Evolutionary conservation across 2,329 filamentous ascomycete genomes (phyloP), one percentile per base, ranked within the genome.

Genomic region (Karstenula rhodostoma): DNA sequence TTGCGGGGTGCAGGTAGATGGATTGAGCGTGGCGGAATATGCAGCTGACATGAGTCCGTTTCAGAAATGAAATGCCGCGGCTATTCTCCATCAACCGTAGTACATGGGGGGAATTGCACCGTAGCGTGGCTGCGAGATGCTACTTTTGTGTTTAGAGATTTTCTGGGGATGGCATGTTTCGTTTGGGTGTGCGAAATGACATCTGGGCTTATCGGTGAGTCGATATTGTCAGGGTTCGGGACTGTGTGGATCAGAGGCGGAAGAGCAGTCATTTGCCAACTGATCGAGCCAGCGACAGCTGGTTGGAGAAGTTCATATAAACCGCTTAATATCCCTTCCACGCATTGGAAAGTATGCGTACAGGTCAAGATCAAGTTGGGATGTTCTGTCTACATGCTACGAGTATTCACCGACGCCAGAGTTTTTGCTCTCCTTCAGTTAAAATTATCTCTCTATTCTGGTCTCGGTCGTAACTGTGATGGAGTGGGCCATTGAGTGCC

Each of bases 1-100:
- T 52, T 40, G 49, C 35, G 49, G 49, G 49, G 49, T 40, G 49
- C 49, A 27, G 25, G 22, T 51, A 51, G 48, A 51, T 51, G 37
- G 48, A 51, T 51, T 51, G 48, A 29, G 2, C 29, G n/a, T 9
- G 19, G 8, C 22, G 17, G 13, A 40, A 52, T n/a, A n/a, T n/a
- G n/a, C 40, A 40, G 49, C 49, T 33, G 49, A 40, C 10, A 19
- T 17, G n/a, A 17, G 35, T 22, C 22, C 9, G 49, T 42, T 52
- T 40, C 49, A 42, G 32, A 35, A 27, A 51, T 51, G 32, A 35
- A 27, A 51, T 51, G 27, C 48, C 48, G 48, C 48, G 48, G 48
- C 48, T 51, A 51, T 51, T 51, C 27, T 35, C 32, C n/a, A 35
- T 32, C 27, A 51, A 23, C 29, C 48, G 48, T 35, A 51, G 32